A percentile compares a stretch with the other conserved stretches of the same genome.
Conservation (phyloP, 2,329 filamentous ascomycete species). For the Paracamarosporium sp. region DNA sequence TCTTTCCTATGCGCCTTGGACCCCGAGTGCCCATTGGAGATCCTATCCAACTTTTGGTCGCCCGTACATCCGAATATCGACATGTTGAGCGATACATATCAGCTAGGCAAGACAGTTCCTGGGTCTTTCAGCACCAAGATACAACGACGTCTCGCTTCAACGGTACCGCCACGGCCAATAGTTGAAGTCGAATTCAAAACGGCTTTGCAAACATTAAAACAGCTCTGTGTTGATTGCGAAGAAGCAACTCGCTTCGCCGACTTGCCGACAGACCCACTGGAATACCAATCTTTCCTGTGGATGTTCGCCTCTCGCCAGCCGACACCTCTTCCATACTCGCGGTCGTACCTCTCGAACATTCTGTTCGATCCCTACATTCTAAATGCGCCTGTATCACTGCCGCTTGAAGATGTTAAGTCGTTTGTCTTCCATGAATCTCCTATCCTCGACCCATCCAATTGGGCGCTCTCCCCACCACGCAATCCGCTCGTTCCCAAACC, state of each 20-base stretch:
- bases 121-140: constrained; percentile 90
- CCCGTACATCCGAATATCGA: constrained; percentile 53
- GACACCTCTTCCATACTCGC: constrained; percentile 82
- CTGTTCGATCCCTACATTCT: constrained; percentile 72
- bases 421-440: constrained; percentile 75
- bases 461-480: constrained; percentile 68
- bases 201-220: constrained; percentile 72
- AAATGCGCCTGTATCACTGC: constrained; percentile 73
- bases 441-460: constrained; percentile 76
- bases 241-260: constrained; percentile 55
- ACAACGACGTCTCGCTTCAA: constrained; percentile 90
- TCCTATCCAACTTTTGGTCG: constrained; percentile 43
- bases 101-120: constrained; percentile 69
- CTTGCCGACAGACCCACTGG: constrained; percentile 38
- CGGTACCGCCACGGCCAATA: constrained; percentile 89
- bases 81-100: constrained; percentile 65
- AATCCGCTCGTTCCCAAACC: constrained; percentile 65
- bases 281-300: constrained; percentile 69
- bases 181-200: constrained; percentile 77
- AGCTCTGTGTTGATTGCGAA: constrained; percentile 74
- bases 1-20: constrained; percentile 64
- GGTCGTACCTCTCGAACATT: constrained; percentile 78
- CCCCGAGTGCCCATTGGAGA: constrained; percentile 40
- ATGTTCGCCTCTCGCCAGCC: constrained; percentile 80
- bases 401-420: constrained; percentile 82